These are phyloP conservation scores for Trifolium fragiferum DNA, from an alignment of 306 rosid species.

Conservation along the genomic window DNA sequence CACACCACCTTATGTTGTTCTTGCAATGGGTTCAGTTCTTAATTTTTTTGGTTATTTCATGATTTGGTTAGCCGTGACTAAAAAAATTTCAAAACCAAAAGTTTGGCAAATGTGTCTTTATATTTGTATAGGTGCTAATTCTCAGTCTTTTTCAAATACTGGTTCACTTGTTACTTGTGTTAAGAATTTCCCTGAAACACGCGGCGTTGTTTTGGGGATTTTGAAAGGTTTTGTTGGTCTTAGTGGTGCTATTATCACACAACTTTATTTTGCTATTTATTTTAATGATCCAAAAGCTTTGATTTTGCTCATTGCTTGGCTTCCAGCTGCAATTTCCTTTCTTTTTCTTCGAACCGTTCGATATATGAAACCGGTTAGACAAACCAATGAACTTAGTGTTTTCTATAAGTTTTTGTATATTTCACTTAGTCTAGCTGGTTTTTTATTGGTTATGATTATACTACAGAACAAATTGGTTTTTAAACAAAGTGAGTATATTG, in stretches of 20 bases:
- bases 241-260: constrained; percentile 77
- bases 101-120: constrained; percentile 79
- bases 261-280: constrained; percentile 65
- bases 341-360: constrained; percentile 60
- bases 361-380: constrained; percentile 46
- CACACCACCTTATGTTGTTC: constrained; percentile 70
- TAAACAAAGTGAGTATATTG: constrained; percentile 49
- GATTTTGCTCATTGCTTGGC: constrained; percentile 71
- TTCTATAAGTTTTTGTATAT: constrained; percentile 67
- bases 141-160: constrained; percentile 74
- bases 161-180: constrained; percentile 75
- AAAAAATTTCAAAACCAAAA: constrained; percentile 48
- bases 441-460: constrained; percentile 61
- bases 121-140: constrained; percentile 70
- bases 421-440: constrained; percentile 67
- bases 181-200: constrained; percentile 72
- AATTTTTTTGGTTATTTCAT: constrained; percentile 82
- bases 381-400: constrained; percentile 53
- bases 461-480: constrained; percentile 50
- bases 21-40: constrained; percentile 54
- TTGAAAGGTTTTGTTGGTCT: constrained; percentile 71
- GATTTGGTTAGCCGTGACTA: constrained; percentile 70
- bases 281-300: constrained; percentile 54
- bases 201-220: constrained; percentile 68
- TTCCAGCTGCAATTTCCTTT: constrained; percentile 68